Evolutionary conservation across 768 basidiomycete genomes (phyloP), one percentile per base, ranked within the genome.

Genomic region (Amylocystis lapponica): DNA sequence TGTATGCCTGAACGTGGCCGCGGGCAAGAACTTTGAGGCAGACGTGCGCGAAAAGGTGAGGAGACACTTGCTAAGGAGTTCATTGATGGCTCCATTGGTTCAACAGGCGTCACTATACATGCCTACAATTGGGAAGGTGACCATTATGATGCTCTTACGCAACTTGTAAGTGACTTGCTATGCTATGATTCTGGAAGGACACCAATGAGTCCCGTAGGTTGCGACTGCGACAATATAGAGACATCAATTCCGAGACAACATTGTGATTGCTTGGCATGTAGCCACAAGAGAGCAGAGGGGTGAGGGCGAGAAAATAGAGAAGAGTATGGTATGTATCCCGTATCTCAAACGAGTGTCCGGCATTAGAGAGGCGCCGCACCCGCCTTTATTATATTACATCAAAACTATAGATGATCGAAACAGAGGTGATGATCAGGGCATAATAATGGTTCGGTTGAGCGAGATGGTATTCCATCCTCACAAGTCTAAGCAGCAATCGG

Each of bases 111-210:
- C 92, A 12, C 71, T 99, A 46, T 97, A 97, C 63, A 74, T 98
- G 50, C 93, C 95, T 8, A 84, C 90, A 5, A 91, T 99, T n/a
- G 96, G 96, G 16, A 96, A 95, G 67, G 87, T 96, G 45, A 99
- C 96, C 1, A 96, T 97, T 52, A 69, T 94, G 58, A 95, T 99
- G 90, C 75, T 99, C n/a, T 75, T 96, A 56, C 79, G 95, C 36
- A 99, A 99, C 61, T 59, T 99, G 86, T 93, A 60, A 59, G 90
- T 23, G 8, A 13, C 37, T 7, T 16, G 19, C 14, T n/a, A 16
- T 27, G 13, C 13, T n/a, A 32, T 43, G 13, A 33, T 11, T 14
- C 27, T 31, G 10, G 5, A 5, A 14, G 10, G 39, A 40, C 23
- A 29, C 13, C 16, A 13, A 27, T 16, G 37, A 17, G n/a, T 16